These are phyloP conservation scores for Colletotrichum eremochloae DNA, from an alignment of 2,329 filamentous ascomycete species.

Conservation along the genomic window DNA sequence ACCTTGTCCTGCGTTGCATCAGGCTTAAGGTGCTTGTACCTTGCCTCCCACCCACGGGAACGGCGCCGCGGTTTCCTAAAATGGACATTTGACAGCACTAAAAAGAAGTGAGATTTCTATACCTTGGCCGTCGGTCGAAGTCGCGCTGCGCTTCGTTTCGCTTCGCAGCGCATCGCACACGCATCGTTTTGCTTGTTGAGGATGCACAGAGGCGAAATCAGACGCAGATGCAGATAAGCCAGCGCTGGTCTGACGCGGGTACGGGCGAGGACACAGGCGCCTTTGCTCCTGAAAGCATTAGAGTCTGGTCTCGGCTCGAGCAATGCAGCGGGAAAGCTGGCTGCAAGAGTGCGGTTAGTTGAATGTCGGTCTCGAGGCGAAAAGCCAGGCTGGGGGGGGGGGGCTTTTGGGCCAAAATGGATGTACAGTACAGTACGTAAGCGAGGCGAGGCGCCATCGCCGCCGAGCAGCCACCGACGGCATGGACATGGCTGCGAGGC, in stretches of 20 bases:
- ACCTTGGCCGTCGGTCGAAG: constrained; percentile 23
- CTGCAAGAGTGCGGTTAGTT: constrained; percentile 22
- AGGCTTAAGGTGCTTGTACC: background rate
- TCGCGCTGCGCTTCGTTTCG: constrained; percentile 14
- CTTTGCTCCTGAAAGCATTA: constrained; percentile 4
- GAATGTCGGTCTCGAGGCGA: constrained; percentile 11
- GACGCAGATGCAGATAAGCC: constrained; percentile 8
- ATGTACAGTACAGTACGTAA: background rate
- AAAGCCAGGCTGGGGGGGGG: constrained; percentile 20
- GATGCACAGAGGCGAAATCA: constrained; percentile 16
- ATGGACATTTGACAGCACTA: constrained; percentile 34
- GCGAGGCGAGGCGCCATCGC: constrained; percentile 7
- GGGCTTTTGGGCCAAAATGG: constrained; percentile 14
- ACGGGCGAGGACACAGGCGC: background rate
- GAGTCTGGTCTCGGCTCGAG: constrained; percentile 13
- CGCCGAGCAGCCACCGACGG: background rate
- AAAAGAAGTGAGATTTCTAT: constrained; percentile 20
- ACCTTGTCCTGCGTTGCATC: constrained; percentile 1
- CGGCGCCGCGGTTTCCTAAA: constrained; percentile 37
- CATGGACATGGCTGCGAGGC: constrained; percentile 7
- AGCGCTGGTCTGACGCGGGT: constrained; percentile 1
- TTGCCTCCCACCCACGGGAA: constrained; percentile 34
- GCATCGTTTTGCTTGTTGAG: constrained; percentile 18
- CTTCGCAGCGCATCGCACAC: constrained; percentile 6
- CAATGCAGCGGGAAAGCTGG: constrained; percentile 30